Base-by-base conservation (phyloP, 768 basidiomycete species). In the Termitomyces heimii region DNA sequence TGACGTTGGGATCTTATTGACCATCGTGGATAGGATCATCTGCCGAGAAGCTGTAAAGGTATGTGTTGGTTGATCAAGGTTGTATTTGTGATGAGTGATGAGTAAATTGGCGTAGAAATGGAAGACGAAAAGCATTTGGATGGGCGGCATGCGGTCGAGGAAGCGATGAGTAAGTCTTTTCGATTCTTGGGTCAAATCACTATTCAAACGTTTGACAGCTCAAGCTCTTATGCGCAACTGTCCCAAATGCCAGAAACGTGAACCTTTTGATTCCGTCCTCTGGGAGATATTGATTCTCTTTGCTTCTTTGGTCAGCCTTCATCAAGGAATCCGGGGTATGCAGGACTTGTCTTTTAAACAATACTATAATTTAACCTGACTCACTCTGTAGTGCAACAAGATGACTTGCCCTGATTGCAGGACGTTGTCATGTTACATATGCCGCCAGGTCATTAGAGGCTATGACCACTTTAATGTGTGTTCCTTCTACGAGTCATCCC, bases 151-250 rank as follows among this genome's bases (percentile, higher is more conserved):
- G 68, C 79, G 1, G 78, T 97, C 29, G 94, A 97, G 67, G 94
- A 97, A 66, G 94, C 94, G 3, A 97, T 97, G 94, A 92, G 91
- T 89, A 66, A 9, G 79, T 71, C 7, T 53, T 52, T 34, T 8
- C 39, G 12, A 14, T 53, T 31, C 34, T 6, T 18, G 12, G 18
- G 40, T 12, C 26, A 10, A 28, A 16, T 53, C 28, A 37, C 56
- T 55, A 35, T 61, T 63, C 20, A 60, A 47, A 42, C 4, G 4
- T 34, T 13, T 40, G 45, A 12, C 54, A 91, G 89, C 90, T 34
- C 77, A 79, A 44, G 94, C 94, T 3, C 73, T 95, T 13, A 89
- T 93, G 84, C 81, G 94, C 37, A 88, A 85, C 60, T 97, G 94
- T 70, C 94, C 94, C 0, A 88, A 85, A 57, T 96, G 91, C 71